phyloP scores from a whole-genome alignment of 305 asterid genomes.

The Petunia hybrid region DNA sequence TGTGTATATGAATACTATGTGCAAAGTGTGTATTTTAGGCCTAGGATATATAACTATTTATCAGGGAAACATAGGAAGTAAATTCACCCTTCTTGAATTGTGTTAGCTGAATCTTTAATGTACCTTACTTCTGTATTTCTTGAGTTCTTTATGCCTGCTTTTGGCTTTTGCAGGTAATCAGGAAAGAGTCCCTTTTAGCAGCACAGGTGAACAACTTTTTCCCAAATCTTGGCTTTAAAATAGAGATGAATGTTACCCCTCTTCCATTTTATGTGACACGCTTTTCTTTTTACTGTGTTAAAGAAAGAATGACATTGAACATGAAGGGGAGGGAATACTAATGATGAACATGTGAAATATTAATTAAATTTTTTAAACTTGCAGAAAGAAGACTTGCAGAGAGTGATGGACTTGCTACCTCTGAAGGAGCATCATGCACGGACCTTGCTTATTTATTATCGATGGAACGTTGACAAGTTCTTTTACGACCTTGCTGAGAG shows the following conservation, averaged over 20 bases:
- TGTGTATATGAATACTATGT: not conserved
- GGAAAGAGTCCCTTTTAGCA: slow-evolving; percentile 60
- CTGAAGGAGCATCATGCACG: slow-evolving; percentile 58
- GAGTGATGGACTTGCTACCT: slow-evolving; percentile 61
- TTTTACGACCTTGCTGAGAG: slow-evolving; percentile 49
- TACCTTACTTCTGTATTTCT: not conserved
- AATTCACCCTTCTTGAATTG: not conserved
- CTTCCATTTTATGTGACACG: too few relatives aligned
- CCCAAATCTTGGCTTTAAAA: not conserved
- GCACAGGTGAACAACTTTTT: slow-evolving; percentile 57
- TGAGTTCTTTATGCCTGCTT: not conserved
- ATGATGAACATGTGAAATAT: not conserved
- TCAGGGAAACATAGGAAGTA: not conserved
- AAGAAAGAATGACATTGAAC: too few relatives aligned
- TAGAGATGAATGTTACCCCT: not conserved
- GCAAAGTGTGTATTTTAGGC: not conserved
- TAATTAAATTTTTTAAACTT: slow-evolving; percentile 31
- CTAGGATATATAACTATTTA: slow-evolving; percentile 7
- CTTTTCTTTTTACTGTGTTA: too few relatives aligned
- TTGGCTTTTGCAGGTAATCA: slow-evolving; percentile 55
- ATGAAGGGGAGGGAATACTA: too few relatives aligned
- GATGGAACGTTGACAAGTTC: slow-evolving; percentile 55
- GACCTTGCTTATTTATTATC: slow-evolving; percentile 57
- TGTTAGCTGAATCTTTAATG: too few relatives aligned
- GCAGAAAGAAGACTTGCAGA: slow-evolving; percentile 61